These are phyloP conservation scores for Arxiozyma telluris DNA, from an alignment of 1,139 yeast genomes.

Conservation along the genomic window DNA sequence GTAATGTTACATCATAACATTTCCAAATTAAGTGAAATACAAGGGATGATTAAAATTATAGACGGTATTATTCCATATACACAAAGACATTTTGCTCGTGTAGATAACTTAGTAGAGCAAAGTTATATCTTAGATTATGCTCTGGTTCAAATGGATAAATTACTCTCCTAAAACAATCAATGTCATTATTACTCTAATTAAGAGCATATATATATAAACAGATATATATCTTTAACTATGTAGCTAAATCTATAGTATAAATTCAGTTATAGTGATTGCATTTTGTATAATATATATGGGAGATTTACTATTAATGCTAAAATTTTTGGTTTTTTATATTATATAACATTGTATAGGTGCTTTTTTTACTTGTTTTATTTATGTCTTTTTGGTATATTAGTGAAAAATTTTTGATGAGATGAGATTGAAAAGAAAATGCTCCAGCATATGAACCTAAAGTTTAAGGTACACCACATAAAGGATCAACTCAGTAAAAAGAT, in stretches of 20 bases:
- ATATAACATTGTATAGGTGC: background rate
- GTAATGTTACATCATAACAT: slow-evolving; percentile 48
- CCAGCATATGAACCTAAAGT: background rate
- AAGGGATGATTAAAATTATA: slow-evolving; percentile 58
- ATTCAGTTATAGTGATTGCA: background rate
- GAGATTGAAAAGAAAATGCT: background rate
- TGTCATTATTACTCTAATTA: no score
- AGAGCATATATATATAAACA: background rate
- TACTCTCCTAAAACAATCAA: slow-evolving; percentile 13
- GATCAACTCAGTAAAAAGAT: background rate
- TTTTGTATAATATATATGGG: background rate
- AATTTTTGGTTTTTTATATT: no score
- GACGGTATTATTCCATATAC: slow-evolving; percentile 77
- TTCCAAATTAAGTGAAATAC: slow-evolving; percentile 51
- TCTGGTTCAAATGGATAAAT: slow-evolving; percentile 62
- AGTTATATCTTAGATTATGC: slow-evolving; percentile 81
- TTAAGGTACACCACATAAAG: no score
- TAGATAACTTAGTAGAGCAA: slow-evolving; percentile 74
- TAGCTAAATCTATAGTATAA: background rate
- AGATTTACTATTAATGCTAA: no score
- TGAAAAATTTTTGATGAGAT: background rate
- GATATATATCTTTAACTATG: background rate
- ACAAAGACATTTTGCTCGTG: slow-evolving; percentile 70
- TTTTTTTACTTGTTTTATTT: background rate
- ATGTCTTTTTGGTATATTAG: background rate